Evolutionary conservation across 257 asterid genomes (phyloP).

Genomic region (Plantago major): DNA sequence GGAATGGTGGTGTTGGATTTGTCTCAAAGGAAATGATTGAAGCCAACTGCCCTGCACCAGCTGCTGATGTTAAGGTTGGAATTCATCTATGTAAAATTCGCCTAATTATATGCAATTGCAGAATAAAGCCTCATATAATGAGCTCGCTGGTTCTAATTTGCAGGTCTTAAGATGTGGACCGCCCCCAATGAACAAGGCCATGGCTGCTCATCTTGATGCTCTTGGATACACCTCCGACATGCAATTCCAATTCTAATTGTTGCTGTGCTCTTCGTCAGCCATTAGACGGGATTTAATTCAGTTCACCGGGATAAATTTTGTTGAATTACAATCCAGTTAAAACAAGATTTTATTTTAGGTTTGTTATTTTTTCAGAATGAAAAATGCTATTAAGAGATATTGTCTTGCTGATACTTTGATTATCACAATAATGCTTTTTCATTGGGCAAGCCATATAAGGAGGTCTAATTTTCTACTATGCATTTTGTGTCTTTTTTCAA

Average conservation of each 20-base stretch:
- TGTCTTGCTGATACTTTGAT: slow-evolving; percentile 2
- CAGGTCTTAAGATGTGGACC: slow-evolving; percentile 95
- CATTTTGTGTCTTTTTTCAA: too few relatives aligned
- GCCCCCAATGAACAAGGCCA: slow-evolving; percentile 98
- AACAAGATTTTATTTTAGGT: not conserved
- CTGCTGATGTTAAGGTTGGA: slow-evolving; percentile 74
- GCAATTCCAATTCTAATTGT: slow-evolving; percentile 73
- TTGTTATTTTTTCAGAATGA: not conserved
- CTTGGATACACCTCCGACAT: slow-evolving; percentile 68
- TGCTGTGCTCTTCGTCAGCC: slow-evolving; percentile 1
- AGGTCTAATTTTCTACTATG: too few relatives aligned
- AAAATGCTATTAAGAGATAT: not conserved
- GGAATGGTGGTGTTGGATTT: slow-evolving; percentile 93
- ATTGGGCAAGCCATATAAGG: not conserved
- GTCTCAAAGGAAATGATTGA: slow-evolving; percentile 90
- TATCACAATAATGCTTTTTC: slow-evolving; percentile 16
- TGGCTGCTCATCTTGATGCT: slow-evolving; percentile 88
- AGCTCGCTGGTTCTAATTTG: slow-evolving; percentile 10
- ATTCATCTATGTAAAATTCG: not conserved
- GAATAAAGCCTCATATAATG: not conserved
- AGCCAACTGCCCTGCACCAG: slow-evolving; percentile 81
- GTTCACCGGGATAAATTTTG: not conserved
- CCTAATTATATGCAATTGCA: too few relatives aligned
- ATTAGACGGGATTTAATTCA: slow-evolving; percentile 11
- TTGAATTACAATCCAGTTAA: slow-evolving; percentile 12